Evolutionary conservation across 2,329 filamentous ascomycete genomes (phyloP).

Genomic region (Sclerotinia spermophila): DNA sequence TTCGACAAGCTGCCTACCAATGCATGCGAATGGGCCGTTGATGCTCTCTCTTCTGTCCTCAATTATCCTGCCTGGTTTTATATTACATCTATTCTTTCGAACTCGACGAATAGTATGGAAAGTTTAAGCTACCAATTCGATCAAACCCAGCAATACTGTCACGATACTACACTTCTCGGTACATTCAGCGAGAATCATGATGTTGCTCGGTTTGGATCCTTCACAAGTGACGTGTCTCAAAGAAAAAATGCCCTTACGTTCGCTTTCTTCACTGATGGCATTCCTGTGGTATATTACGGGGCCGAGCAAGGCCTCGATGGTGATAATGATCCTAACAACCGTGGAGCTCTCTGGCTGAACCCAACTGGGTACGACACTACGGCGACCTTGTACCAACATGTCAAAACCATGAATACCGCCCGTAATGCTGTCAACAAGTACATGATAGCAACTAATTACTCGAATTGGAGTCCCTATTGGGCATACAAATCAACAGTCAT

Average conservation of each 20-base stretch:
- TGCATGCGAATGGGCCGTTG: slow-evolving; percentile 29
- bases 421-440: slow-evolving; percentile 35
- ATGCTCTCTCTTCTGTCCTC: slow-evolving; percentile 20
- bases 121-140: slow-evolving; percentile 35
- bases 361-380: slow-evolving; percentile 38
- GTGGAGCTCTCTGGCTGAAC: slow-evolving; percentile 44
- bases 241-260: slow-evolving; percentile 48
- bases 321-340: slow-evolving; percentile 39
- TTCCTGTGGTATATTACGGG: slow-evolving; percentile 51
- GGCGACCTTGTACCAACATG: slow-evolving; percentile 39
- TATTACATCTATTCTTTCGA: slow-evolving; percentile 39
- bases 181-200: slow-evolving; percentile 46
- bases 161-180: slow-evolving; percentile 39
- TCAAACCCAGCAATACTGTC: slow-evolving; percentile 34
- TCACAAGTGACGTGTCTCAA: slow-evolving; percentile 22
- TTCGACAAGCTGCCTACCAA: slow-evolving; percentile 50
- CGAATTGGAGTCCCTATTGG: slow-evolving; percentile 24
- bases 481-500: slow-evolving; percentile 22
- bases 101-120: slow-evolving; percentile 33
- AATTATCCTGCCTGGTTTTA: slow-evolving; percentile 37
- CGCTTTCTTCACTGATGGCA: slow-evolving; percentile 47
- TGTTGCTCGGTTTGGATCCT: slow-evolving; percentile 39
- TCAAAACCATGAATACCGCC: slow-evolving; percentile 43
- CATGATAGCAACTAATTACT: slow-evolving; percentile 17
- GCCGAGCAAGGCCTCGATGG: slow-evolving; percentile 49